Evolutionary conservation across 2,329 filamentous ascomycete species (phyloP).

Genomic region (Tolypocladium tropicale): DNA sequence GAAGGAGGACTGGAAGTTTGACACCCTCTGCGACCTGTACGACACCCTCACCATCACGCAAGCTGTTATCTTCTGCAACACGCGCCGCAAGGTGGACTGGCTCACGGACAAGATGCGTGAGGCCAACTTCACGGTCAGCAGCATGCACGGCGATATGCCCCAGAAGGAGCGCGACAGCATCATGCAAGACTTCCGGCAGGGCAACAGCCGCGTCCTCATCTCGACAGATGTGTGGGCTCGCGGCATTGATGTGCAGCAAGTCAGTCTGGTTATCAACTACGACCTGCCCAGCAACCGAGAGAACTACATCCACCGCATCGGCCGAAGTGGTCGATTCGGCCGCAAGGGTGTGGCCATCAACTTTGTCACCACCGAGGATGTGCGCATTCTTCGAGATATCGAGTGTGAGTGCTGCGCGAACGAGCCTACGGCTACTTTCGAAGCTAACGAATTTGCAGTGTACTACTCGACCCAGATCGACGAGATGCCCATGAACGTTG

Average conservation of each 20-base stretch:
- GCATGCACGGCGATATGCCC: slow-evolving; percentile 99
- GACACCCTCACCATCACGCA: slow-evolving; percentile 98
- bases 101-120: slow-evolving; percentile 98
- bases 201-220: slow-evolving; percentile 91
- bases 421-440: neutral
- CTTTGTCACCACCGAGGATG: slow-evolving; percentile 97
- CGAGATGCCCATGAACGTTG: slow-evolving; percentile 97
- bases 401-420: slow-evolving; percentile 59
- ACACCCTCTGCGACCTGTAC: slow-evolving; percentile 96
- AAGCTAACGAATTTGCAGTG: slow-evolving; percentile 41
- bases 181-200: slow-evolving; percentile 98
- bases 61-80: slow-evolving; percentile 99
- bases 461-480: slow-evolving; percentile 97
- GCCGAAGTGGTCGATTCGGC: slow-evolving; percentile 88
- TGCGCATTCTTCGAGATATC: slow-evolving; percentile 93
- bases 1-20: slow-evolving; percentile 99
- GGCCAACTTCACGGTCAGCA: slow-evolving; percentile 95
- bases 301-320: slow-evolving; percentile 99
- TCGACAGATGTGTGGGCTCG: slow-evolving; percentile 97
- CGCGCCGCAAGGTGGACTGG: slow-evolving; percentile 97
- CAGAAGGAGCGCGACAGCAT: slow-evolving; percentile 97
- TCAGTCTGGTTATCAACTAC: slow-evolving; percentile 98
- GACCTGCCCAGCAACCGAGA: slow-evolving; percentile 96
- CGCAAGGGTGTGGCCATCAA: slow-evolving; percentile 99
- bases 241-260: slow-evolving; percentile 98